Base-by-base conservation (phyloP, 2,329 filamentous ascomycete species). In the Amauroascus verrucosus region DNA sequence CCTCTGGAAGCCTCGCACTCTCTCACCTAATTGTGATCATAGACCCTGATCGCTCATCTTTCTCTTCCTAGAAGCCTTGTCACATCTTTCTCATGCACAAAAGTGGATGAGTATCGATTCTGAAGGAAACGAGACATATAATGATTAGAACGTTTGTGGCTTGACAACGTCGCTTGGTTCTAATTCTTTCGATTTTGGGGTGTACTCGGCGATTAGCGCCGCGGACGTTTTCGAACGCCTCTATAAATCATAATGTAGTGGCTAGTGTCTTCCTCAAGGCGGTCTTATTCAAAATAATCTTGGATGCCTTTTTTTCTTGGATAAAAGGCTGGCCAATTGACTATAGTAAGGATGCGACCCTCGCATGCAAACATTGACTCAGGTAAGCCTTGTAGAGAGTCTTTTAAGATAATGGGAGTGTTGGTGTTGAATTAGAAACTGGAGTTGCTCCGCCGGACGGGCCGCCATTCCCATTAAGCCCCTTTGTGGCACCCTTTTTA, bases 391-490 rank as follows among this genome's bases (percentile, higher is more conserved):
- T 13, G 11, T 41, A 41, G 11, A 22, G 18, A 24, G 16, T 13
- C 6, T 18, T 24, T 41, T 41, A 13, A 18, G 32, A 48, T 7
- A 51, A 63, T 9, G 63, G 66, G 1, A 66, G 64, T 2, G 54
- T 53, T 13, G 57, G 52, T 2, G 71, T 66, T 32, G 74, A 74
- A 35, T 73, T 75, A 1, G 83, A 81, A 1, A 82, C 85, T 1
- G 78, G 82, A 1, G 78, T 75, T 0, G 77, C 77, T 59, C 81
- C 81, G 2, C 76, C 78, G 1, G 78, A 56, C 6, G 68, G 68
- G 14, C 63, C 56, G 9, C 65, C 69, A 60, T 69, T 70, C 78
- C 51, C 48, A 30, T 38, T 50, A n/a, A 47, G 33, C 14, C 60
- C 75, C 65, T 1, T 70, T 68, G 35, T 69, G 67, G 20, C 64